A percentile compares a stretch with the other conserved stretches of the same genome.
These are phyloP conservation scores for Durio zibethinus DNA, from an alignment of 345 rosid species.

Conservation along the genomic window DNA sequence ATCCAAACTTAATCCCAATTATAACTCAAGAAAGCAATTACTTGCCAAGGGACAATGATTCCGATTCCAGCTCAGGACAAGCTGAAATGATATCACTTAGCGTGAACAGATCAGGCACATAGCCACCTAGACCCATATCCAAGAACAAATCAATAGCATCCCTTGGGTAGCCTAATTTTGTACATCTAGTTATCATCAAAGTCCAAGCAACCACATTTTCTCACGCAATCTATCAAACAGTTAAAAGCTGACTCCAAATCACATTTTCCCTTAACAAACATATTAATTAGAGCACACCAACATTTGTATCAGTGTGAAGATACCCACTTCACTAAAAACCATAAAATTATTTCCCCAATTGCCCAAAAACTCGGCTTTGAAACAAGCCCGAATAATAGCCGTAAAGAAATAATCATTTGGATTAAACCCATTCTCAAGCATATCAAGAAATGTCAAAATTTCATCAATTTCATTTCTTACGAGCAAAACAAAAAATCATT, in stretches of 20 bases:
- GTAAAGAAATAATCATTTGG: conserved; percentile 70
- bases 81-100: conserved; percentile 53
- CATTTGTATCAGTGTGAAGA: conserved; percentile 48
- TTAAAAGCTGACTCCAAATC: conserved; percentile 47
- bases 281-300: conserved; percentile 62
- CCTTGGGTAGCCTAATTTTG: conserved; percentile 41
- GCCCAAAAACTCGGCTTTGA: conserved; percentile 27
- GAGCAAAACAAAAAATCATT: conserved; percentile 64
- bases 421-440: conserved; percentile 51
- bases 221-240: conserved; percentile 62
- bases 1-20: conserved; percentile 42
- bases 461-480: conserved; percentile 44
- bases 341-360: conserved; percentile 43
- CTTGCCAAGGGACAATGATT: conserved; percentile 31
- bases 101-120: conserved; percentile 50
- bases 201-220: conserved; percentile 66
- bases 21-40: conserved; percentile 65
- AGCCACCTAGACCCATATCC: conserved; percentile 51
- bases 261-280: conserved; percentile 50
- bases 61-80: conserved; percentile 45
- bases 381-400: conserved; percentile 59
- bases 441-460: conserved; percentile 37
- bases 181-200: conserved; percentile 55
- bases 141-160: conserved; percentile 47
- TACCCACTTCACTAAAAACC: conserved; percentile 52